A percentile compares a stretch with the other conserved stretches of the same genome.
These are phyloP conservation scores for Narthecium ossifragum DNA, from an alignment of 106 monocot species.

Conservation along the genomic window DNA sequence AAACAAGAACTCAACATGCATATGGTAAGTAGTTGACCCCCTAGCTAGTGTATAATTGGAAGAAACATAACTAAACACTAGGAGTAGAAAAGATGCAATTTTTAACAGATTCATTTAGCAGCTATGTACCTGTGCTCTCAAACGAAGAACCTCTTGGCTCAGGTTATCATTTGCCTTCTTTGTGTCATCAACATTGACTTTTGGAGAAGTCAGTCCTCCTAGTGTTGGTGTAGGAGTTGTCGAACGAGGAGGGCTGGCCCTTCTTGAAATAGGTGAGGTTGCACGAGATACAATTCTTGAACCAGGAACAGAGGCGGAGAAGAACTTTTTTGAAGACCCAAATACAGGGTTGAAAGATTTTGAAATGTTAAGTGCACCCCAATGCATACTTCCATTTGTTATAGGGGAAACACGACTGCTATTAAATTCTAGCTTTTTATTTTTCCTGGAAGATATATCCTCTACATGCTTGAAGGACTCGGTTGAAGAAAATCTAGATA, in stretches of 20 bases:
- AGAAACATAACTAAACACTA: no score
- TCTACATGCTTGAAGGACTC: slow-evolving; percentile 80
- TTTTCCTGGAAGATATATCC: slow-evolving; percentile 53
- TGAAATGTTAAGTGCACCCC: slow-evolving; percentile 64
- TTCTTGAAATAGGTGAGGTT: slow-evolving; percentile 80
- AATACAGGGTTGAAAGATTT: slow-evolving; percentile 94
- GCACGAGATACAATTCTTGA: slow-evolving; percentile 95
- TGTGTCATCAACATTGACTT: slow-evolving; percentile 44
- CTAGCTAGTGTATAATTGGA: no score
- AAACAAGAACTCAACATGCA: no score
- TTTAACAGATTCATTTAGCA: no score
- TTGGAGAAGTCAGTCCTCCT: slow-evolving; percentile 73
- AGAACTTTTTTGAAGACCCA: slow-evolving; percentile 88
- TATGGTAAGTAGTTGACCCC: no score
- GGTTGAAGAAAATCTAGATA: slow-evolving; percentile 68
- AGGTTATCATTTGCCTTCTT: slow-evolving; percentile 46
- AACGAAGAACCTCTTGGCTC: slow-evolving; percentile 64
- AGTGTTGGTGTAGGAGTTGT: slow-evolving; percentile 93
- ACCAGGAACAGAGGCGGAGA: slow-evolving; percentile 95
- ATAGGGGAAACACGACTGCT: slow-evolving; percentile 82
- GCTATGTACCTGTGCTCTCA: slow-evolving; percentile 72
- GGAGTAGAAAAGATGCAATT: no score
- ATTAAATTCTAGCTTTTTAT: slow-evolving; percentile 85
- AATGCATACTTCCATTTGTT: slow-evolving; percentile 59
- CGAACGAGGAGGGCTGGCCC: slow-evolving; percentile 80